Percentiles rank a stretch among this genome's conserved stretches.
Conservation (phyloP, 2,329 filamentous ascomycete species). For the Talaromyces sp. region DNA sequence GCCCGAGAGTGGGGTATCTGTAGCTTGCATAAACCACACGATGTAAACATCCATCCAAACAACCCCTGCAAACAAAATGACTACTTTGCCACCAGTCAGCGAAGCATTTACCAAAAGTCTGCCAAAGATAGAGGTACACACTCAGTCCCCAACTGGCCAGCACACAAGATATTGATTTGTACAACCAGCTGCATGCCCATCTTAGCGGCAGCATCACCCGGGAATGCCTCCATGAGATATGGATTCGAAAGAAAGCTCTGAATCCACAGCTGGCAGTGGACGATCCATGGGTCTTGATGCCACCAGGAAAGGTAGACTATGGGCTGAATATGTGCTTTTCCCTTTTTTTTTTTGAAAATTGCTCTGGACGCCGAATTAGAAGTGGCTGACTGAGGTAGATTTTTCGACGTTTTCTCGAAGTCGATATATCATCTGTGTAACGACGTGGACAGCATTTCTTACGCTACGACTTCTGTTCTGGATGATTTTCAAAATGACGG, state of each 20-base stretch:
- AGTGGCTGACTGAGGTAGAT: slow-evolving; percentile 39
- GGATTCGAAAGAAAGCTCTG: slow-evolving; percentile 51
- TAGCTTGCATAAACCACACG: neutral
- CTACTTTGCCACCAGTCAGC: slow-evolving; percentile 16
- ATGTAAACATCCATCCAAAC: neutral
- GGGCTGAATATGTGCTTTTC: slow-evolving; percentile 58
- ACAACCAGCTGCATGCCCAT: slow-evolving; percentile 66
- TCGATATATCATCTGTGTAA: slow-evolving; percentile 74
- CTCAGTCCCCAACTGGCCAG: neutral
- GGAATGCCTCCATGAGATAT: slow-evolving; percentile 67
- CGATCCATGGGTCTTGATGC: slow-evolving; percentile 65
- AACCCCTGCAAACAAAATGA: neutral
- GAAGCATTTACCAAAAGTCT: slow-evolving; percentile 25
- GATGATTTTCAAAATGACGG: slow-evolving; percentile 63
- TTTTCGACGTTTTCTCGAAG: slow-evolving; percentile 71
- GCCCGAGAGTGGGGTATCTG: neutral
- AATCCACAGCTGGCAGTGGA: slow-evolving; percentile 50
- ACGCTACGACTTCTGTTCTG: slow-evolving; percentile 61
- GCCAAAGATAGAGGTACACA: slow-evolving; percentile 31
- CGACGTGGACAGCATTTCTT: slow-evolving; percentile 52
- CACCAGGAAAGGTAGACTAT: slow-evolving; percentile 64
- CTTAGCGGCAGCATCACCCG: slow-evolving; percentile 72
- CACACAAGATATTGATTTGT: neutral
- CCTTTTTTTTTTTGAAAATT: neutral
- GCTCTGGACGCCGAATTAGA: neutral